phyloP scores from a whole-genome alignment of 1,139 yeast species.

The Saccharomycopsis hybrid region DNA sequence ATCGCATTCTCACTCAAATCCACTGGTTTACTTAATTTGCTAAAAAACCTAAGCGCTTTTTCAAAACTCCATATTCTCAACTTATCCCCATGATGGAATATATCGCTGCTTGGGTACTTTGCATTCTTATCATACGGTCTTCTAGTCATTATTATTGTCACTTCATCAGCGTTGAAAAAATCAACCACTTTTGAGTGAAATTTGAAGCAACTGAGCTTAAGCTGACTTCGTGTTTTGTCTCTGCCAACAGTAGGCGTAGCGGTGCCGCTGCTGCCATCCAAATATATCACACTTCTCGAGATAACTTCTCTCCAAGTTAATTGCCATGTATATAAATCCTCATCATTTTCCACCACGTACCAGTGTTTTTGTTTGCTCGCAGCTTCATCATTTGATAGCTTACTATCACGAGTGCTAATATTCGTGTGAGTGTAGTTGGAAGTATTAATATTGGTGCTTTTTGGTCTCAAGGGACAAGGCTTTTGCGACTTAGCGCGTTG shows the following conservation, averaged over 20 bases:
- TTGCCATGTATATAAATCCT: constrained; percentile 18
- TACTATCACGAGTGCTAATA: too few species aligned
- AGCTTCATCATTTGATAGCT: too few species aligned
- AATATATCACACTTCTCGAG: constrained; percentile 15
- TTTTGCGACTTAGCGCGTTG: too few species aligned
- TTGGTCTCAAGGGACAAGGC: too few species aligned
- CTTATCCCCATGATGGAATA: constrained; percentile 12
- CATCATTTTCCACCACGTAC: background rate
- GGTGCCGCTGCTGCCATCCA: constrained; percentile 12
- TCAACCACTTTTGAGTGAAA: constrained; percentile 20
- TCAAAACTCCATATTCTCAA: constrained; percentile 20
- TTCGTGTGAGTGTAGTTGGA: too few species aligned
- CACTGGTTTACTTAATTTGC: constrained; percentile 2
- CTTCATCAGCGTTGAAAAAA: constrained; percentile 20
- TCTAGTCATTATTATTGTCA: constrained; percentile 18
- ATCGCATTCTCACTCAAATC: constrained; percentile 1
- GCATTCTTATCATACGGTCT: constrained; percentile 10
- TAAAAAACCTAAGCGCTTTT: constrained; percentile 20
- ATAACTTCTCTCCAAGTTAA: constrained; percentile 17
- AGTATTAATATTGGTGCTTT: too few species aligned
- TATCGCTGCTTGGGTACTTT: constrained; percentile 16
- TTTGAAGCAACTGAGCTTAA: constrained; percentile 18
- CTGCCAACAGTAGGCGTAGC: constrained; percentile 4
- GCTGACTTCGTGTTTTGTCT: constrained; percentile 9
- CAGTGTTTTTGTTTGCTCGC: too few species aligned